phyloP scores from a whole-genome alignment of 768 basidiomycete species.

The Galerina sulciceps region DNA sequence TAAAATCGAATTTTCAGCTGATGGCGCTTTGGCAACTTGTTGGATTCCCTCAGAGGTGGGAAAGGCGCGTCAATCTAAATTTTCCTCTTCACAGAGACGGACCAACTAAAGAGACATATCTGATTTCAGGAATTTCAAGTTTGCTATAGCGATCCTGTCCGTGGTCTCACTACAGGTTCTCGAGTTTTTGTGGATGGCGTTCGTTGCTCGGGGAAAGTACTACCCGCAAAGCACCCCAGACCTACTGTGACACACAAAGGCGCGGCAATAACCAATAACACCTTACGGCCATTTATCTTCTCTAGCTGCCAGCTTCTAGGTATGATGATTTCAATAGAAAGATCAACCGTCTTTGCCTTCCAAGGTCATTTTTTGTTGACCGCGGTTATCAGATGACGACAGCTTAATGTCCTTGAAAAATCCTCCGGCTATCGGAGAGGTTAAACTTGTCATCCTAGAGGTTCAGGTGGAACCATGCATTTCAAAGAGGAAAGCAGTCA shows the following conservation, averaged over 20 bases:
- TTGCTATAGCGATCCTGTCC: slow-evolving; percentile 3
- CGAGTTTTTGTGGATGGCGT: slow-evolving; percentile 8
- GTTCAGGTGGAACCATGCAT: not conserved
- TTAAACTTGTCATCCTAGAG: slow-evolving; percentile 5
- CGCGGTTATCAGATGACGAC: slow-evolving; percentile 8
- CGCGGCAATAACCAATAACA: not conserved
- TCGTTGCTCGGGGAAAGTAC: not conserved
- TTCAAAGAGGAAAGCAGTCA: not conserved
- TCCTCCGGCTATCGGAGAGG: slow-evolving; percentile 12
- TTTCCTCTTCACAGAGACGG: not conserved
- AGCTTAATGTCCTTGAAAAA: not conserved
- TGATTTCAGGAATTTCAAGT: slow-evolving; percentile 6
- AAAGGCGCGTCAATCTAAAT: slow-evolving; percentile 4
- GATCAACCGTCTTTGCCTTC: not conserved
- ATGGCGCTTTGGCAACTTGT: slow-evolving; percentile 24
- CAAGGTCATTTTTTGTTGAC: not conserved
- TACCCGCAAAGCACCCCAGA: not conserved
- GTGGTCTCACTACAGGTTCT: slow-evolving; percentile 1
- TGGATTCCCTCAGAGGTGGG: slow-evolving; percentile 31
- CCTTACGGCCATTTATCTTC: slow-evolving; percentile 9
- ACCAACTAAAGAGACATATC: no score
- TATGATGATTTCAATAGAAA: not conserved
- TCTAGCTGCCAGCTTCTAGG: slow-evolving; percentile 16
- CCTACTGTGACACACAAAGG: slow-evolving; percentile 6
- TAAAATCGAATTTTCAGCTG: slow-evolving; percentile 11